Evolutionary conservation across 2,329 filamentous ascomycete genomes (phyloP).

Genomic region (Verruconis gallopava): DNA sequence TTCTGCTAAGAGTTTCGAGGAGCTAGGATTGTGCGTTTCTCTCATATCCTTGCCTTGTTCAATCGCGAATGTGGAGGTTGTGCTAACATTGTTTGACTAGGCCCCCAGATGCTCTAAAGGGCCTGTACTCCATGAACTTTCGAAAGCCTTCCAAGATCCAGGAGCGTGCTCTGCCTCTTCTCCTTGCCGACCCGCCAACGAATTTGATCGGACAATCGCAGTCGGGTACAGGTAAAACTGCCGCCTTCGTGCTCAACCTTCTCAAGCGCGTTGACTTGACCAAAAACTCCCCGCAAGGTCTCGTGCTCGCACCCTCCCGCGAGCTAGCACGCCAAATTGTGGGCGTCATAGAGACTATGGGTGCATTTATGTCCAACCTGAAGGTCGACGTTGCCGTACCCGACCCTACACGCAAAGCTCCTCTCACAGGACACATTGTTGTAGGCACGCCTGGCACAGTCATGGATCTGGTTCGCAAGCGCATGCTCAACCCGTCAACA

Average conservation of each 20-base stretch:
- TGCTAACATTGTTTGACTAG: too few relatives aligned
- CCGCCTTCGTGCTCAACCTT: slow-evolving; percentile 87
- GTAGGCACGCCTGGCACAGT: slow-evolving; percentile 92
- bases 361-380: slow-evolving; percentile 66
- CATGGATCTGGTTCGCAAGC: slow-evolving; percentile 69
- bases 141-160: slow-evolving; percentile 96
- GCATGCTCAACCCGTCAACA: slow-evolving; percentile 56
- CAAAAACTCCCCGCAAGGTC: slow-evolving; percentile 62
- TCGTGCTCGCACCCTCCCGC: slow-evolving; percentile 82
- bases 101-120: slow-evolving; percentile 55
- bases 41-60: too few relatives aligned
- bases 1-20: slow-evolving; percentile 71
- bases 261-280: slow-evolving; percentile 71
- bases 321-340: slow-evolving; percentile 93
- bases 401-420: slow-evolving; percentile 54
- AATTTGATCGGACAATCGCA: slow-evolving; percentile 99
- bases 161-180: slow-evolving; percentile 81
- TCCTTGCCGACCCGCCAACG: slow-evolving; percentile 70
- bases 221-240: slow-evolving; percentile 95
- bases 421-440: slow-evolving; percentile 65
- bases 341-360: slow-evolving; percentile 71
- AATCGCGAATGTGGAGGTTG: too few relatives aligned
- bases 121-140: slow-evolving; percentile 72
- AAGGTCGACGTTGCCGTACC: slow-evolving; percentile 74
- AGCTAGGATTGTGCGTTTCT: slow-evolving; percentile 61